Percentiles rank a stretch among this genome's conserved stretches.
phyloP scores from a whole-genome alignment of 2,329 filamentous ascomycete species.

The Calonectria pteridis region DNA sequence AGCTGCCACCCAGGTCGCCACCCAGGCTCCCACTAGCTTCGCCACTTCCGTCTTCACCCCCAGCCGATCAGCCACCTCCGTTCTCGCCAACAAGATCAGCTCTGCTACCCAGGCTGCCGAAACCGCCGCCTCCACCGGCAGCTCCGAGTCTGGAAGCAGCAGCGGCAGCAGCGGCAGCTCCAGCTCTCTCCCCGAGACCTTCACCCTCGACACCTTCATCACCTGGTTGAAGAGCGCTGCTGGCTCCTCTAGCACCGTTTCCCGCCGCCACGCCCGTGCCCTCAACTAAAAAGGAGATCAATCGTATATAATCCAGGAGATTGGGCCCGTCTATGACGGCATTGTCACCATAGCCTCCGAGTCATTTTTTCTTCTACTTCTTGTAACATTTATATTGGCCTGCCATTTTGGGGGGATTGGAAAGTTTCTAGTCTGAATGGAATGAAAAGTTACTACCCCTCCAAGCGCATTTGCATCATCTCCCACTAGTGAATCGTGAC shows the following conservation, averaged over 20 bases:
- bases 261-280: constrained; percentile 39
- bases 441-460: constrained; percentile 3
- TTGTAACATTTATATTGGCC: constrained; percentile 15
- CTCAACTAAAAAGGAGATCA: constrained; percentile 29
- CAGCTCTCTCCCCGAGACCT: constrained; percentile 37
- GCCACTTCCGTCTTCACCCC: constrained; percentile 25
- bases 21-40: constrained; percentile 23
- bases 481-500: background rate
- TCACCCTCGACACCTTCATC: constrained; percentile 42
- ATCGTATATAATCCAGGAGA: background rate
- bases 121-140: background rate
- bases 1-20: constrained; percentile 16
- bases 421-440: background rate
- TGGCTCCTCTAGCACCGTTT: constrained; percentile 24
- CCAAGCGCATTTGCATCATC: background rate
- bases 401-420: background rate
- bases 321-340: background rate
- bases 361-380: constrained; percentile 18
- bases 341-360: background rate
- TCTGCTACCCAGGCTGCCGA: constrained; percentile 5
- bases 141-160: constrained; percentile 3
- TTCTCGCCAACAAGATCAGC: constrained; percentile 6
- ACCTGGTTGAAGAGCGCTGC: constrained; percentile 30
- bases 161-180: background rate
- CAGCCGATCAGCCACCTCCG: constrained; percentile 15